phyloP scores from a whole-genome alignment of 768 basidiomycete genomes.

The Rhizopogon roseolus region DNA sequence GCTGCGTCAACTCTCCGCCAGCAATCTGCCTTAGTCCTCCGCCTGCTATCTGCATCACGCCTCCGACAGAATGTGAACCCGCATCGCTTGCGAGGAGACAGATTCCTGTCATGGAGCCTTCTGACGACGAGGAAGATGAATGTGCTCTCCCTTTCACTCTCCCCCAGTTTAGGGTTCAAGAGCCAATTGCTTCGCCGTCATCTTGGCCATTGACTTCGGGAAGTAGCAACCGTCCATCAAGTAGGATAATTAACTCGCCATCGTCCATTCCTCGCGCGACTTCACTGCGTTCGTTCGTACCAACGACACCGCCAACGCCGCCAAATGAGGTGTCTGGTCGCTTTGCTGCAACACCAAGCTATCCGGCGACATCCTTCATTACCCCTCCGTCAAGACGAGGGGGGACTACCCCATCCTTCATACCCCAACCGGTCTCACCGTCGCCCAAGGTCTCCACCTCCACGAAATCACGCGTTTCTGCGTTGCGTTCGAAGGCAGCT shows the following conservation, averaged over 20 bases:
- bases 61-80: constrained; percentile 15
- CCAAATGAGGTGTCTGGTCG: constrained; percentile 26
- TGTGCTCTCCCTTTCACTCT: constrained; percentile 17
- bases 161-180: constrained; percentile 12
- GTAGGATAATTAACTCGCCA: constrained; percentile 28
- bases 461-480: constrained; percentile 35
- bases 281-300: constrained; percentile 31
- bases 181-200: constrained; percentile 5
- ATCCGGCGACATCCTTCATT: constrained; percentile 28
- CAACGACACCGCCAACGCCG: constrained; percentile 25
- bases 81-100: constrained; percentile 3
- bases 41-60: constrained; percentile 7
- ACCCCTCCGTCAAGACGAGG: constrained; percentile 54
- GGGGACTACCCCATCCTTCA: constrained; percentile 46
- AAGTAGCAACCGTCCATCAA: constrained; percentile 6
- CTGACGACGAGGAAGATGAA: constrained; percentile 21
- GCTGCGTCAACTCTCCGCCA: constrained; percentile 19
- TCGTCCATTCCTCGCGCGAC: constrained; percentile 49
- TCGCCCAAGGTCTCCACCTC: constrained; percentile 27
- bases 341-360: constrained; percentile 15
- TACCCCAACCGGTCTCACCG: constrained; percentile 55
- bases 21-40: constrained; percentile 12
- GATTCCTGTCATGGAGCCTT: constrained; percentile 3
- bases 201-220: constrained; percentile 5
- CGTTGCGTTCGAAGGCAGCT: constrained; percentile 18